phyloP scores from a whole-genome alignment of 1,284 basidiomycete genomes.

The Hortiboletus rubellus region DNA sequence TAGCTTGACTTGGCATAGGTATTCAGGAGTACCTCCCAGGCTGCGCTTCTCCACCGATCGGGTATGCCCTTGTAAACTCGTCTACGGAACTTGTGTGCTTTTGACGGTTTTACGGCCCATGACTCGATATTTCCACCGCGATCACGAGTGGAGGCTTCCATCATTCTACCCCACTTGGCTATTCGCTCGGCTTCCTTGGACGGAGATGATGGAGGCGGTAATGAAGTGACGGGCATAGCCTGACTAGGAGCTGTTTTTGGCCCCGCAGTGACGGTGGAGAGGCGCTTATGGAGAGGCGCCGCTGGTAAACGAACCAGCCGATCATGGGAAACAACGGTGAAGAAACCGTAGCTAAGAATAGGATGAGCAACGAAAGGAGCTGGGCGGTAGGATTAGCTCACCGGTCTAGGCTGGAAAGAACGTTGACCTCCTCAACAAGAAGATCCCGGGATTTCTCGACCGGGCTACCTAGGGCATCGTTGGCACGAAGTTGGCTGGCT shows the following conservation, averaged over 20 bases:
- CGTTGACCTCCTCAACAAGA: slow-evolving; percentile 60
- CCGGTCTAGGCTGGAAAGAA: slow-evolving; percentile 79
- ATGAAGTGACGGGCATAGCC: slow-evolving; percentile 42
- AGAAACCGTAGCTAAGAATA: slow-evolving; percentile 79
- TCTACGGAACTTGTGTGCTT: slow-evolving; percentile 64
- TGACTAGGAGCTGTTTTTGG: slow-evolving; percentile 42
- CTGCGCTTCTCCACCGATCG: slow-evolving; percentile 92
- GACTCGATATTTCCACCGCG: slow-evolving; percentile 72
- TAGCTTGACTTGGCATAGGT: slow-evolving; percentile 48
- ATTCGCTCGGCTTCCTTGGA: slow-evolving; percentile 72
- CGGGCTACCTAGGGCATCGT: slow-evolving; percentile 54
- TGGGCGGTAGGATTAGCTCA: slow-evolving; percentile 40
- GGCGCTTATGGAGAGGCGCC: slow-evolving; percentile 60
- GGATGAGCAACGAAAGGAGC: slow-evolving; percentile 19
- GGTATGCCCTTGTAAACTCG: slow-evolving; percentile 96
- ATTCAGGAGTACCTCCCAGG: slow-evolving; percentile 82
- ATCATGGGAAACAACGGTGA: slow-evolving; percentile 72
- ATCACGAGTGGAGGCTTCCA: slow-evolving; percentile 67
- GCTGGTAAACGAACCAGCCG: slow-evolving; percentile 69
- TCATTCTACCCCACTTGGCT: slow-evolving; percentile 88
- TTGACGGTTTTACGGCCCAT: slow-evolving; percentile 68
- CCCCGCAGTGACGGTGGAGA: slow-evolving; percentile 50
- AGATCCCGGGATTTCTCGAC: slow-evolving; percentile 61
- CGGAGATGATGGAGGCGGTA: slow-evolving; percentile 50
- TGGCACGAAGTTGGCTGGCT: slow-evolving; percentile 56